Conservation (phyloP, 495 filamentous ascomycete genomes). For the Penicillium maclennaniae region DNA sequence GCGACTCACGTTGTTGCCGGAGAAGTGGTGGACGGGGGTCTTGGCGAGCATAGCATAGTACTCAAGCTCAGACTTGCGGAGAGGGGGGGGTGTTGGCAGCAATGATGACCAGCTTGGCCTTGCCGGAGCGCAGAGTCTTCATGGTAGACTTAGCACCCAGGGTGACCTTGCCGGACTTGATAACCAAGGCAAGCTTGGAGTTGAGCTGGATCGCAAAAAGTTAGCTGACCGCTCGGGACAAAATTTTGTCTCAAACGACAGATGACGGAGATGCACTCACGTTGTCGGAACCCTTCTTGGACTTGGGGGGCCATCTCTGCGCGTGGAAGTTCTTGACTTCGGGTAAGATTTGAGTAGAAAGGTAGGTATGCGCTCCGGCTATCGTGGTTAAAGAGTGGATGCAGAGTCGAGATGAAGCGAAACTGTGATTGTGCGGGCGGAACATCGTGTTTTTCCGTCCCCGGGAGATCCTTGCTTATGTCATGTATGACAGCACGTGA, state of each 20-base stretch:
- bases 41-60: constrained; percentile 90
- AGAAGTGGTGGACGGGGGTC: constrained; percentile 92
- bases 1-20: constrained; percentile 88
- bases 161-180: constrained; percentile 91
- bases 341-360: constrained; percentile 14
- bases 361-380: constrained; percentile 37
- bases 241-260: background rate
- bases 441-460: constrained; percentile 5
- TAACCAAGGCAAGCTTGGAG: constrained; percentile 84
- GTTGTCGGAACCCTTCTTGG: constrained; percentile 86
- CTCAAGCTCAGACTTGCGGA: constrained; percentile 91
- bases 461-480: background rate
- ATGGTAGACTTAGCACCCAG: constrained; percentile 93
- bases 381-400: constrained; percentile 21
- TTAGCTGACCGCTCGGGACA: constrained; percentile 6
- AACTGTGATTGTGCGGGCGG: constrained; percentile 8
- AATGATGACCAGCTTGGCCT: constrained; percentile 67
- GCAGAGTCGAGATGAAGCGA: constrained; percentile 19
- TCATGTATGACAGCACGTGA: background rate
- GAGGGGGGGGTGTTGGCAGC: constrained; percentile 92
- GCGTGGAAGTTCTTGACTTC: constrained; percentile 35
- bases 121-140: constrained; percentile 74
- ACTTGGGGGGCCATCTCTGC: constrained; percentile 84
- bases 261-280: constrained; percentile 7
- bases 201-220: constrained; percentile 52